phyloP scores from a whole-genome alignment of 2,329 filamentous ascomycete genomes.

The Nectriaceae sp. region DNA sequence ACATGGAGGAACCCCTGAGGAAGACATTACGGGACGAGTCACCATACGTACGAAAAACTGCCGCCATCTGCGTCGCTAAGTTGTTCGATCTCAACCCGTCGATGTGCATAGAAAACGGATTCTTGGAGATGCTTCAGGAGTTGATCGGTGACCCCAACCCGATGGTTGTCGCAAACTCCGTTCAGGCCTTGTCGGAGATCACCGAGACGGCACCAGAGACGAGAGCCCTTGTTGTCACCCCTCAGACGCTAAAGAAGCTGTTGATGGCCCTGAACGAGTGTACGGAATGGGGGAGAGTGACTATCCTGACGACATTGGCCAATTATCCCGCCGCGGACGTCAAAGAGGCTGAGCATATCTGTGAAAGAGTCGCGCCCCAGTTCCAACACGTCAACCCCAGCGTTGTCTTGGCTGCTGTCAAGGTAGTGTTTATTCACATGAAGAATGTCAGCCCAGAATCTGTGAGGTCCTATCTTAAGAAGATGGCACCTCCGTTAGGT shows the following conservation, averaged over 20 bases:
- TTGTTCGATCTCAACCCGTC: constrained; percentile 91
- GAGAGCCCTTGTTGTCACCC: constrained; percentile 78
- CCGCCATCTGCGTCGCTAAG: constrained; percentile 96
- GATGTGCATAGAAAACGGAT: constrained; percentile 96
- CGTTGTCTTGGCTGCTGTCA: constrained; percentile 95
- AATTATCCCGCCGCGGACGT: constrained; percentile 85
- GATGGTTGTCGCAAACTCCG: constrained; percentile 98
- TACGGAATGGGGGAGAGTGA: constrained; percentile 97
- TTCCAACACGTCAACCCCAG: constrained; percentile 99
- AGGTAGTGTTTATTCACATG: constrained; percentile 98
- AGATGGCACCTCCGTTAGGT: constrained; percentile 97
- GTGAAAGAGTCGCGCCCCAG: constrained; percentile 91
- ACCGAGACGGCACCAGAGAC: constrained; percentile 89
- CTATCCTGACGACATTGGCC: constrained; percentile 85
- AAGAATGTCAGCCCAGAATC: constrained; percentile 76
- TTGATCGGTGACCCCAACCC: constrained; percentile 97
- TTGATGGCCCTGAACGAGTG: constrained; percentile 96
- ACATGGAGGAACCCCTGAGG: constrained; percentile 96
- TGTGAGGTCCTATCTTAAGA: constrained; percentile 86
- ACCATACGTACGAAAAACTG: constrained; percentile 97
- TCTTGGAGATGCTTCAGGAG: constrained; percentile 90
- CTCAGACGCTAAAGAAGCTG: constrained; percentile 87
- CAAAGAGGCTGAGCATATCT: constrained; percentile 98
- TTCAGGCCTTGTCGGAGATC: constrained; percentile 91
- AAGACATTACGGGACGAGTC: constrained; percentile 98